Evolutionary conservation across 176 grass and related monocot genomes (phyloP).

Genomic region (Canna indica): DNA sequence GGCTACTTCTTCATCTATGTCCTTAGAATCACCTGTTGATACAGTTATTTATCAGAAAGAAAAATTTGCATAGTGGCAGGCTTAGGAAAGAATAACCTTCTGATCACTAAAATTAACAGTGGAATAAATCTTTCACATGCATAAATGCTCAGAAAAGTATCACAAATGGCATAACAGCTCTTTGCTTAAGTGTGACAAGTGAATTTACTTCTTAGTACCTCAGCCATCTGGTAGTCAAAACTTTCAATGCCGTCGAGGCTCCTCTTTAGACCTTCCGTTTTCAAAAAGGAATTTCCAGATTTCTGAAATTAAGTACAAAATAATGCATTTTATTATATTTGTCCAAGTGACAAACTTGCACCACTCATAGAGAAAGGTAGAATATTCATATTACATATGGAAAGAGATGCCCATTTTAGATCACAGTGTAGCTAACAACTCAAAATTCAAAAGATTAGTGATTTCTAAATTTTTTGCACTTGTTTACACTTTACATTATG

Average conservation of each 20-base stretch:
- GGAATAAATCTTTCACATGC: no score
- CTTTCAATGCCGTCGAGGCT: conserved; percentile 76
- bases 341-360: conserved; percentile 16
- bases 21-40: conserved; percentile 52
- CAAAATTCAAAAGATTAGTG: not conserved
- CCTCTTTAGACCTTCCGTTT: conserved; percentile 88
- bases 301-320: conserved; percentile 52
- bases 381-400: not conserved
- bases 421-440: not conserved
- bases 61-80: conserved; percentile 15
- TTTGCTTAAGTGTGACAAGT: conserved; percentile 14
- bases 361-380: not conserved
- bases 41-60: not conserved
- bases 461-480: no score
- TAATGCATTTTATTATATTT: not conserved
- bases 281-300: conserved; percentile 45
- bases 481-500: not conserved
- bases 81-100: conserved; percentile 9
- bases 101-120: not conserved
- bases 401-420: not conserved
- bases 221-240: conserved; percentile 70
- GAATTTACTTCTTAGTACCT: conserved; percentile 51
- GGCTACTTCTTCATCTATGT: conserved; percentile 80
- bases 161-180: conserved; percentile 1
- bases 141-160: conserved; percentile 21